Conservation (phyloP, 352 stramenopile species). For the Phytophthora brassicae region DNA sequence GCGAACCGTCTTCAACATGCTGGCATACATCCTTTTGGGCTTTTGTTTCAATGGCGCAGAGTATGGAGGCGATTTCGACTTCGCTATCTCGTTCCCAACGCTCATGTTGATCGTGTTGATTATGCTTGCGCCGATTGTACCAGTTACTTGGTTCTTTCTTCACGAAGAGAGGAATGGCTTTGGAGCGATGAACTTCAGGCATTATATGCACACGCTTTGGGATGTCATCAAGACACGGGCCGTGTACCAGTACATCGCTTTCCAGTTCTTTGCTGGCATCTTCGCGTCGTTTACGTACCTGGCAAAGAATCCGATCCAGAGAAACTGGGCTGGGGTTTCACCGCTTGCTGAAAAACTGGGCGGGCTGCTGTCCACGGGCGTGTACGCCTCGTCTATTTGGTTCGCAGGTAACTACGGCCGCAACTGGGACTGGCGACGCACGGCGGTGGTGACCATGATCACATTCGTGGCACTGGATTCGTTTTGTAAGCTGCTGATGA, state of each 20-base stretch:
- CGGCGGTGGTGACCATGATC: conserved; percentile 34
- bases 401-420: conserved; percentile 54
- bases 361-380: conserved; percentile 31
- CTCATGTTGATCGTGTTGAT: conserved; percentile 46
- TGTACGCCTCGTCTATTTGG: conserved; percentile 48
- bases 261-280: conserved; percentile 43
- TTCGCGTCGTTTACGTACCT: conserved; percentile 41
- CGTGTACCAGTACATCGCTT: conserved; percentile 53
- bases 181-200: conserved; percentile 34
- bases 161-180: conserved; percentile 36
- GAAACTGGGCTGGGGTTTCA: conserved; percentile 44
- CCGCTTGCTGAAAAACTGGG: conserved; percentile 45
- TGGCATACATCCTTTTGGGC: conserved; percentile 43
- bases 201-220: conserved; percentile 50
- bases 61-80: conserved; percentile 51
- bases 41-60: conserved; percentile 49
- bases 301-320: conserved; percentile 46
- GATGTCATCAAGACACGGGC: conserved; percentile 46
- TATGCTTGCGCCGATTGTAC: conserved; percentile 35
- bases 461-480: conserved; percentile 41
- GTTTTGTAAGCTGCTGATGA: conserved; percentile 42
- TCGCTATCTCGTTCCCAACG: conserved; percentile 45
- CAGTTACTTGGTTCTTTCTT: conserved; percentile 47
- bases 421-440: conserved; percentile 55
- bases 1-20: conserved; percentile 37